These are phyloP conservation scores for Leucaena leucocephala DNA, from an alignment of 306 rosid genomes.

Conservation along the genomic window DNA sequence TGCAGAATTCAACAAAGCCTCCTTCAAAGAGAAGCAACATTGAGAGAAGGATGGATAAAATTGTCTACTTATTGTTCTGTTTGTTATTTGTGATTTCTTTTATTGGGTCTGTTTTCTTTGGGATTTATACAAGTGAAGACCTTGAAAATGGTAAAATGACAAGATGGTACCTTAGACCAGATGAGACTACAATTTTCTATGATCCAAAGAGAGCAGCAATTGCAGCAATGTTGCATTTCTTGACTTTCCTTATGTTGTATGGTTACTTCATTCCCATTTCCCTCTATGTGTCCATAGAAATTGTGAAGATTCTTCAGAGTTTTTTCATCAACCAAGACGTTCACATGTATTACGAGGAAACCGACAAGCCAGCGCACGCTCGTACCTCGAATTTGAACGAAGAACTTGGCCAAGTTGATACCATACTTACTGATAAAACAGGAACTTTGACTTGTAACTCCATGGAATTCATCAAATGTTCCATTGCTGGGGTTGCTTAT, in stretches of 20 bases:
- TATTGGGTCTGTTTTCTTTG: conserved; percentile 76
- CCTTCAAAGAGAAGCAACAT: conserved; percentile 97
- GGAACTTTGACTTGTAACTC: conserved; percentile 98
- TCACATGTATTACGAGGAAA: conserved; percentile 84
- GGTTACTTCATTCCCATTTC: conserved; percentile 95
- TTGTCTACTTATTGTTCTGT: conserved; percentile 68
- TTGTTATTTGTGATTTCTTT: conserved; percentile 66
- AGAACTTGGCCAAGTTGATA: conserved; percentile 98
- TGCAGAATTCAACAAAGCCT: conserved; percentile 90
- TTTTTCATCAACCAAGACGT: conserved; percentile 84
- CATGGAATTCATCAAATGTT: conserved; percentile 97
- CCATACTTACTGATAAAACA: conserved; percentile 94
- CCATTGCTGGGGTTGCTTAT: conserved; percentile 83
- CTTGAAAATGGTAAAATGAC: conserved; percentile 60
- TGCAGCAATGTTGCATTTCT: conserved; percentile 82
- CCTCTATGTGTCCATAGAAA: conserved; percentile 91
- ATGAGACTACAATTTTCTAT: conserved; percentile 62
- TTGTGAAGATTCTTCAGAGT: conserved; percentile 93
- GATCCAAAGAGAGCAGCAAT: conserved; percentile 60
- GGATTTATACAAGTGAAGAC: conserved; percentile 65
- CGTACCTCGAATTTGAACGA: conserved; percentile 97
- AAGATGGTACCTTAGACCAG: conserved; percentile 97
- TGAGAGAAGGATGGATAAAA: conserved; percentile 88
- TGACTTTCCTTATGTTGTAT: conserved; percentile 87
- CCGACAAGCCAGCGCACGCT: conserved; percentile 88